Conservation (phyloP, 2,329 filamentous ascomycete genomes). For the Sphaerulina musiva region DNA sequence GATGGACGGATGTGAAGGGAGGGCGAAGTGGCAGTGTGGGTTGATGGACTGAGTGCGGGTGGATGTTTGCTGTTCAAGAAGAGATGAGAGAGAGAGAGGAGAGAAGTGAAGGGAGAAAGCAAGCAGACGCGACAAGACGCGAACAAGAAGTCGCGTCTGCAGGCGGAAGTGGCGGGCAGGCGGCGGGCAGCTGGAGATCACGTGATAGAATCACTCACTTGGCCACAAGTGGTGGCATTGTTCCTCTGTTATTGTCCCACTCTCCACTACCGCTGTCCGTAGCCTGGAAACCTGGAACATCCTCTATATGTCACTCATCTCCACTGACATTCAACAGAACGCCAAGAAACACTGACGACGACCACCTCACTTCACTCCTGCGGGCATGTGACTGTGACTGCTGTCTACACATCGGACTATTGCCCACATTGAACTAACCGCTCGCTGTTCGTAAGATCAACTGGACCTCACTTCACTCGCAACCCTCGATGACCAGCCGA, state of each 20-base stretch:
- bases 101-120: not conserved
- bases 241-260: too few species aligned
- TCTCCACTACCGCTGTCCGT: too few species aligned
- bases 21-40: not conserved
- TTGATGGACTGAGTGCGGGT: too few species aligned
- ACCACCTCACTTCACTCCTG: not conserved
- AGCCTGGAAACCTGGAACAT: too few species aligned
- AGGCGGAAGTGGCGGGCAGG: not conserved
- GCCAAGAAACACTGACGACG: not conserved
- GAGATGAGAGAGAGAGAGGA: not conserved
- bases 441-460: too few species aligned
- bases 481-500: too few species aligned
- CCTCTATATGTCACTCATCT: too few species aligned
- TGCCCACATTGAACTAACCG: too few species aligned
- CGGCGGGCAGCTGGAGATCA: too few species aligned
- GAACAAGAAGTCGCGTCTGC: not conserved
- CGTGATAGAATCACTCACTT: not conserved
- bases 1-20: not conserved
- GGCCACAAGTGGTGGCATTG: not conserved
- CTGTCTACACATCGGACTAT: too few species aligned
- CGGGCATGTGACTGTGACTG: slow-evolving; percentile 3
- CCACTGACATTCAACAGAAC: too few species aligned
- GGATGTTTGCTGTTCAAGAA: not conserved
- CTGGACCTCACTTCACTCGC: too few species aligned
- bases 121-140: not conserved